Base-by-base conservation (phyloP, 1,284 basidiomycete species). In the Microbotryum saponariae region DNA sequence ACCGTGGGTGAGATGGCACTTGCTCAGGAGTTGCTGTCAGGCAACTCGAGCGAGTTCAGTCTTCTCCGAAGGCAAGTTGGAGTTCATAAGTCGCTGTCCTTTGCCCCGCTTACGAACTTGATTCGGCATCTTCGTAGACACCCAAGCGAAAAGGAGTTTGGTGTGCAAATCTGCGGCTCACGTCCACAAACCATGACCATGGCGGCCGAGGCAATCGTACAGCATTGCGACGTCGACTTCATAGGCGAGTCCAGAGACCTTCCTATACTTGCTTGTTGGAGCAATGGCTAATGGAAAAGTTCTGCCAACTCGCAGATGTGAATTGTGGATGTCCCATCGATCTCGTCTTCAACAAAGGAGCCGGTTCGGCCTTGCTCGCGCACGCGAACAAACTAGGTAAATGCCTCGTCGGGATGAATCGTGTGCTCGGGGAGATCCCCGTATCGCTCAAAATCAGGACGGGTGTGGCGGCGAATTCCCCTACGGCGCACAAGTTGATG, bases 321-420 rank as follows among this genome's bases (percentile, higher is more conserved):
- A 98, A 98, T 74, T 90, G 90, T 75, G 94, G 94, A 5, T 97
- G 94, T 76, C 94, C 94, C 3, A 97, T 97, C 69, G 94, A 98
- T 76, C 79, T 98, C 52, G 89, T 98, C 2, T 97, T 92, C 78
- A 89, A 89, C 66, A 74, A 74, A 51, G 77, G 77, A 2, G 76
- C 74, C 18, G 73, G 73, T 16, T 71, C 70, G 21, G 61, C 75
- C 85, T 88, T 98, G 58, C 82, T 98, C 29, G 91, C 96, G 67
- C 79, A 86, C 6, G 83, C 88, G 0, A 83, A 81, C 3, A 88
- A 90, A 74, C 79, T 98, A 1, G 88, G 88, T 9, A 90, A 85
- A 74, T 92, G 93, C 57, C 73, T 97, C 25, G 79, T 87, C 12
- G 94, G 94, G 10, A 97, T 98, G 92, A 90, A 86, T 73, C 83